Base-by-base conservation (phyloP, 2,329 filamentous ascomycete genomes). In the Colletotrichum melonis region DNA sequence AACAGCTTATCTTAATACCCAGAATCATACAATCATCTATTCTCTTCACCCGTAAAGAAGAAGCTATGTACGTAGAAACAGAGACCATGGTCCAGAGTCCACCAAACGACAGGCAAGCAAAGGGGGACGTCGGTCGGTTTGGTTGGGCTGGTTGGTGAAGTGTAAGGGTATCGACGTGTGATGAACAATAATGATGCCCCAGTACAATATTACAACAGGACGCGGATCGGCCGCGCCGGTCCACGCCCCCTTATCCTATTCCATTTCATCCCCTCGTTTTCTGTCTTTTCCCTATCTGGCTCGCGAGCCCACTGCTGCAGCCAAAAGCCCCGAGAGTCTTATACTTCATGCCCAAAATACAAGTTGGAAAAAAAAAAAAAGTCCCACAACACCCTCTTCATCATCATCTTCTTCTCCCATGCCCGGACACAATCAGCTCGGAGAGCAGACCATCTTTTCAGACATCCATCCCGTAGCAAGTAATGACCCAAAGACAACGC, bases 401-500 rank as follows among this genome's bases (percentile, higher is more conserved):
- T 35, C 30, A 11, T 32, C 30, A 32, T 32, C 64, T 67, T 38
- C 57, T 26, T 73, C 63, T 63, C 49, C 63, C 56, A 42, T 55
- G 57, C 49, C 19, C 12, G 14, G 14, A n/a, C 68, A 63, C 63
- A 63, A 28, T 56, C 63, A 55, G 54, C 35, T 24, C 46, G 19
- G 6, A 42, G n/a, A n/a, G 42, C 42, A 49, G 57, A 54, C 57
- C 26, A 63, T 69, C 42, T 49, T 49, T 49, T 49, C 22, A 58
- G 58, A 64, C 32, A 42, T 38, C 55, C 42, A 55, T 59, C 67
- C 59, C 55, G 54, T 54, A 64, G 55, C 58, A 56, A 59, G 54
- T 59, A 65, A 16, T 54, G 66, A 59, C 58, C 69, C 69, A 72
- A 69, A 63, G 54, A 59, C 24, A 55, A 69, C 59, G 42, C 66